Base-by-base conservation (phyloP, 2,329 filamentous ascomycete genomes). In the Chrysoporthe deuterocubensis region DNA sequence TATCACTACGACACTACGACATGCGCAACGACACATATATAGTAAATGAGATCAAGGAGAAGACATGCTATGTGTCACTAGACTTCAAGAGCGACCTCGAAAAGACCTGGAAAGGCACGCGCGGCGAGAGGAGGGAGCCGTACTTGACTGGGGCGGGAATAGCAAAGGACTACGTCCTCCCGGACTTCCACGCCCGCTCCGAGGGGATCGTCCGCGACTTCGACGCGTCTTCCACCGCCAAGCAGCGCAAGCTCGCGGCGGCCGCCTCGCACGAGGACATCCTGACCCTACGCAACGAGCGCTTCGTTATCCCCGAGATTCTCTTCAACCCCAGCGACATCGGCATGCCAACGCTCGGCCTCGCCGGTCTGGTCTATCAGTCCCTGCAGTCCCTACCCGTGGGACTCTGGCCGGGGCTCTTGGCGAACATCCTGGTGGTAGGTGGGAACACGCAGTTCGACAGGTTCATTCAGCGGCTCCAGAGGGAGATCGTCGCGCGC, bases 1-100 rank as follows among this genome's bases (percentile, higher is more conserved):
- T 98, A 21, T 97, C 94, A 1, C 85, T 96, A 16, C 90, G 96
- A 7, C 94, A 97, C 75, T 97, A 96, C 78, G 95, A 97, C 77
- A 94, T 99, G 89, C 89, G 96, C 70, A 94, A 97, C 77, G 96
- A 99, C 74, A 91, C 92, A 0, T 90, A 96, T 77, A 90, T 98
- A 62, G 93, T 97, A 76, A 97, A 97, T 74, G 92, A 97, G 78
- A 94, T 98, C 79, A 99, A 99, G 76, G 96, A 99, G 77, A 86
- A 90, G 4, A 89, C 92, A 0, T 97, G 93, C 76, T 98, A 92
- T 73, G 89, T 97, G 13, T 91, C 92, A 2, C 81, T 87, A 0
- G 89, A 96, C 75, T 97, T 98, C 78, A 82, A 84, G 37, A 75
- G 78, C 7, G 93, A 97, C 73, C 85, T 99, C 46, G 94, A 98